A percentile compares a stretch with the other conserved stretches of the same genome.
phyloP scores from a whole-genome alignment of 2,329 filamentous ascomycete species.

The Fusarium sp. region DNA sequence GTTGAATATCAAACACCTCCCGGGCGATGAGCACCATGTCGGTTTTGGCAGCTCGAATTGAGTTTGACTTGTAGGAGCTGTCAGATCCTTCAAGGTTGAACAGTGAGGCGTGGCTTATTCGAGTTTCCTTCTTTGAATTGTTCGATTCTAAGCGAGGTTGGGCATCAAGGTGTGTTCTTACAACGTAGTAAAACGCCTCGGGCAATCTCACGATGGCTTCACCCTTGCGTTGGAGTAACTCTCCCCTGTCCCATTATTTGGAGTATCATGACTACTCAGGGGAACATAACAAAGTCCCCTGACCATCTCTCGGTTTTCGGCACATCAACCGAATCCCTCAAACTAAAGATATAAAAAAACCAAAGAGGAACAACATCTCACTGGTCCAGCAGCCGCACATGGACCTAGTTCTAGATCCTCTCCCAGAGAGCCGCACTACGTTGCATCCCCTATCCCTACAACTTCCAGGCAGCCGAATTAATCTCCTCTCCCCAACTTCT shows the following conservation, averaged over 20 bases:
- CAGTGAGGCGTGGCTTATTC: not conserved
- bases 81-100: not conserved
- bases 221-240: not conserved
- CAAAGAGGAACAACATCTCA: not conserved
- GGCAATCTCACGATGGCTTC: not conserved
- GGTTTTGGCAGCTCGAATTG: not conserved
- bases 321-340: not conserved
- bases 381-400: not conserved
- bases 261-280: not conserved
- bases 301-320: not conserved
- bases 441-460: constrained; percentile 7
- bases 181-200: not conserved
- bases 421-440: constrained; percentile 22
- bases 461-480: constrained; percentile 25
- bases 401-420: not conserved
- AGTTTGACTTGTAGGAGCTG: not conserved
- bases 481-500: not conserved
- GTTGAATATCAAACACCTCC: not conserved
- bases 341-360: not conserved
- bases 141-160: not conserved
- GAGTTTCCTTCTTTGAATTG: not conserved
- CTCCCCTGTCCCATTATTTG: not conserved
- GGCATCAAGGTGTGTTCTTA: not conserved
- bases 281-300: not conserved
- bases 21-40: not conserved